A percentile compares a stretch with the other conserved stretches of the same genome.
These are phyloP conservation scores for Lentinula aciculospora DNA, from an alignment of 768 basidiomycete species.

Conservation along the genomic window DNA sequence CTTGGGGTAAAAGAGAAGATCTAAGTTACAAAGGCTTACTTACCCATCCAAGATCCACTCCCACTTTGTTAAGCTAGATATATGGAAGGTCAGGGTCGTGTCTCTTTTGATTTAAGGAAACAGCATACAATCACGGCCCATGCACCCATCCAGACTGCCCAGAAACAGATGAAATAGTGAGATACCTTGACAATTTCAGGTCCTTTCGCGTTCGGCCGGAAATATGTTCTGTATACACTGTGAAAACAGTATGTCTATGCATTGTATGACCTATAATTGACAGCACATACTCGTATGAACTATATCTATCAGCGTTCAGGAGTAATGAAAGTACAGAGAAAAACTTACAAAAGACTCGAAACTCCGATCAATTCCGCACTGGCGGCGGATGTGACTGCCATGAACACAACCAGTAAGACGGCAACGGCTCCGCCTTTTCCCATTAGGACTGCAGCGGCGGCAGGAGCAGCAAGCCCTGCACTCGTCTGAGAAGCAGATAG, in stretches of 20 bases:
- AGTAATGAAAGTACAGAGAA: not conserved
- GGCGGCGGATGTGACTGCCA: conserved; percentile 43
- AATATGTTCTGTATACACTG: conserved; percentile 33
- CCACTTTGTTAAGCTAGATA: conserved; percentile 35
- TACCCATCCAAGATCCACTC: conserved; percentile 44
- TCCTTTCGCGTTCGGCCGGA: conserved; percentile 28
- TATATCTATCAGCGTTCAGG: conserved; percentile 10
- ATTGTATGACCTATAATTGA: not conserved
- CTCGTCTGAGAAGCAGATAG: conserved; percentile 30
- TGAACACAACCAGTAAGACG: conserved; percentile 30
- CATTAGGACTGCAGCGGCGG: conserved; percentile 40
- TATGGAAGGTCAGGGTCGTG: not conserved
- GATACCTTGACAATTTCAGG: conserved; percentile 33
- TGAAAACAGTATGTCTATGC: not conserved
- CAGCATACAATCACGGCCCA: conserved; percentile 30
- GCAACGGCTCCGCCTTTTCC: conserved; percentile 39
- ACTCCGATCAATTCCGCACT: conserved; percentile 42
- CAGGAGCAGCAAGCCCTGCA: conserved; percentile 40
- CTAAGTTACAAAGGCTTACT: conserved; percentile 5
- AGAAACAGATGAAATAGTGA: conserved; percentile 34
- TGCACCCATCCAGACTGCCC: conserved; percentile 38
- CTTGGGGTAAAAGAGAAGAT: conserved; percentile 8
- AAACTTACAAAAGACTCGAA: conserved; percentile 34
- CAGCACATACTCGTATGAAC: conserved; percentile 40
- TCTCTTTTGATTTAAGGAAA: not conserved